A percentile compares a stretch with the other conserved stretches of the same genome.
Evolutionary conservation across 1,284 basidiomycete species (phyloP).

Genomic region (Rhodotorula glutinis): DNA sequence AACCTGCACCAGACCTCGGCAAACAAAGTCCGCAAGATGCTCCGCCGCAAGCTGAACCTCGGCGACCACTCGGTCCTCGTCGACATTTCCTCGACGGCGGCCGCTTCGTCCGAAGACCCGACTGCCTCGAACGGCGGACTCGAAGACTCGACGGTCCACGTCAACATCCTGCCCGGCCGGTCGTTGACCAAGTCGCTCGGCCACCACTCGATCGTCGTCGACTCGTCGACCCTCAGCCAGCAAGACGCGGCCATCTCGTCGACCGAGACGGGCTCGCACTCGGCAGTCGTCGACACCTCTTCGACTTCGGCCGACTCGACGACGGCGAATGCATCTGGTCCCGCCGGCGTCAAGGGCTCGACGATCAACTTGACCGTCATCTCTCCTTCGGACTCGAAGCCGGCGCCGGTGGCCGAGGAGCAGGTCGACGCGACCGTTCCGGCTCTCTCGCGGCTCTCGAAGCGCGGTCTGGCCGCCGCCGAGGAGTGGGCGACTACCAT

Average conservation of each 20-base stretch:
- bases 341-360: slow-evolving; percentile 35
- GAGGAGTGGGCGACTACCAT: slow-evolving; percentile 9
- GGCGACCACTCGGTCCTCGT: slow-evolving; percentile 37
- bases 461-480: slow-evolving; percentile 12
- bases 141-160: slow-evolving; percentile 38
- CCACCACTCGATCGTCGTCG: slow-evolving; percentile 38
- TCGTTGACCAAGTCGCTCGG: slow-evolving; percentile 27
- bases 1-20: slow-evolving; percentile 25
- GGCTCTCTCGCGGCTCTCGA: slow-evolving; percentile 21
- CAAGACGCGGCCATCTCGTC: slow-evolving; percentile 6
- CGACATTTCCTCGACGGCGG: slow-evolving; percentile 23
- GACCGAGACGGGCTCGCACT: slow-evolving; percentile 27
- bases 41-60: slow-evolving; percentile 18
- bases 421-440: slow-evolving; percentile 22
- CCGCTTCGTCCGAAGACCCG: neutral
- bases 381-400: slow-evolving; percentile 11
- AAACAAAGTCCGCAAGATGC: neutral
- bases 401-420: neutral
- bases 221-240: slow-evolving; percentile 26
- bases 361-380: slow-evolving; percentile 39
- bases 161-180: slow-evolving; percentile 37
- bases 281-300: slow-evolving; percentile 36
- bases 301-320: slow-evolving; percentile 12
- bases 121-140: slow-evolving; percentile 4
- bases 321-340: neutral